These are phyloP conservation scores for Alnus glutinosa DNA, from an alignment of 306 rosid species.

Conservation along the genomic window DNA sequence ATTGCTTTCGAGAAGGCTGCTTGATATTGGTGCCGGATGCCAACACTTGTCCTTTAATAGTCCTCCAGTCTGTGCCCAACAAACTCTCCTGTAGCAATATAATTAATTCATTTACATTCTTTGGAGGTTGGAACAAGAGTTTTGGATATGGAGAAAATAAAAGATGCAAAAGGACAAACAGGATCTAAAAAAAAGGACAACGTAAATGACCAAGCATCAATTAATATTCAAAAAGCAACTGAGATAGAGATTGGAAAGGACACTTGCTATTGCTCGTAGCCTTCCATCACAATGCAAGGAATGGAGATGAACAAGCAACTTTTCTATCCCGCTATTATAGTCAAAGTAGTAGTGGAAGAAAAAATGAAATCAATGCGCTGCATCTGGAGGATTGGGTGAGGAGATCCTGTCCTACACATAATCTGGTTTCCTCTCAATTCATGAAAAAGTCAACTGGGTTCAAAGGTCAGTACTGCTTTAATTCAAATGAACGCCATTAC, in stretches of 20 bases:
- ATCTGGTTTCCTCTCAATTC: not conserved
- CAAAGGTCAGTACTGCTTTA: not conserved
- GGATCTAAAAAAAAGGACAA: not conserved
- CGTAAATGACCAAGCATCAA: not conserved
- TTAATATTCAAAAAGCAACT: not conserved
- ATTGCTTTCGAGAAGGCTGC: constrained; percentile 72
- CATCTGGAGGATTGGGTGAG: not conserved
- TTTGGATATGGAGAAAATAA: not conserved
- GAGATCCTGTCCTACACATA: not conserved
- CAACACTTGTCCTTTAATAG: constrained; percentile 76
- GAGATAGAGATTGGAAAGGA: not conserved
- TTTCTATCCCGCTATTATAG: not conserved
- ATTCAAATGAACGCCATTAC: not conserved
- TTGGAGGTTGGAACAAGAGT: not conserved
- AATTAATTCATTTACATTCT: not conserved
- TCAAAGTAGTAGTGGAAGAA: not conserved
- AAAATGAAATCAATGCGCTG: not conserved
- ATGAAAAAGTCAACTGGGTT: not conserved
- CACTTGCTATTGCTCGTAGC: not conserved
- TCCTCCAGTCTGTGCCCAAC: constrained; percentile 77
- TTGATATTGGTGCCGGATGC: constrained; percentile 59
- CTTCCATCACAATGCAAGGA: not conserved
- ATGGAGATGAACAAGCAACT: not conserved
- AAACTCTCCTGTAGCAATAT: constrained; percentile 57
- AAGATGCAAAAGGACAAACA: not conserved